Conservation (phyloP, 805 yeast species). For the Citeromyces matritensis region DNA sequence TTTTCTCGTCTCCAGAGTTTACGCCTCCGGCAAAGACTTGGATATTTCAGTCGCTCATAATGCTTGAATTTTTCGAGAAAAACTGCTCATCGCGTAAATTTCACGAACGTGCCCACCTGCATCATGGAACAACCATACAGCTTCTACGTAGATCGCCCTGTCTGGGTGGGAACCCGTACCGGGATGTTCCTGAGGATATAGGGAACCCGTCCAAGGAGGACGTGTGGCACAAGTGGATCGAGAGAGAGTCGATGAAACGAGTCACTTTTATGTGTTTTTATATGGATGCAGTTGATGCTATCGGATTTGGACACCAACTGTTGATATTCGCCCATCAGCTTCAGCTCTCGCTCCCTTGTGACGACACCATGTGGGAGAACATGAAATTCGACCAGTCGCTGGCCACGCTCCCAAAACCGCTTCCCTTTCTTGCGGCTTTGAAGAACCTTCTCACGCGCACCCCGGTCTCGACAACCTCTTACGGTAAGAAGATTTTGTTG, state of each 20-base stretch:
- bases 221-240: constrained; percentile 58
- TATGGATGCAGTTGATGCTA: constrained; percentile 66
- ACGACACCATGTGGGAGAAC: constrained; percentile 39
- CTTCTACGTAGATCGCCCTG: constrained; percentile 4
- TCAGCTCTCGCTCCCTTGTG: constrained; percentile 47
- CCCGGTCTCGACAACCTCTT: constrained; percentile 24
- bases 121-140: constrained; percentile 49
- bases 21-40: constrained; percentile 66
- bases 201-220: constrained; percentile 6
- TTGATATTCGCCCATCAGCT: constrained; percentile 43
- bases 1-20: constrained; percentile 60
- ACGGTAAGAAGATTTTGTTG: constrained; percentile 46
- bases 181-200: constrained; percentile 12
- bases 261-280: constrained; percentile 73
- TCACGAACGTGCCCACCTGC: constrained; percentile 76
- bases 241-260: constrained; percentile 64
- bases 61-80: constrained; percentile 73
- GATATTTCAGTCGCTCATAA: constrained; percentile 58
- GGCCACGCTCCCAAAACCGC: no score
- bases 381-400: no score
- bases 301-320: constrained; percentile 62
- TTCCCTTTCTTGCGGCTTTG: constrained; percentile 15
- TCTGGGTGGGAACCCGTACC: constrained; percentile 5
- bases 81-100: constrained; percentile 48
- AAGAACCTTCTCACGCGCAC: constrained; percentile 26